A percentile compares a stretch with the other conserved stretches of the same genome.
These are phyloP conservation scores for Alternaria triticimaculans DNA, from an alignment of 2,329 filamentous ascomycete genomes.

Conservation along the genomic window DNA sequence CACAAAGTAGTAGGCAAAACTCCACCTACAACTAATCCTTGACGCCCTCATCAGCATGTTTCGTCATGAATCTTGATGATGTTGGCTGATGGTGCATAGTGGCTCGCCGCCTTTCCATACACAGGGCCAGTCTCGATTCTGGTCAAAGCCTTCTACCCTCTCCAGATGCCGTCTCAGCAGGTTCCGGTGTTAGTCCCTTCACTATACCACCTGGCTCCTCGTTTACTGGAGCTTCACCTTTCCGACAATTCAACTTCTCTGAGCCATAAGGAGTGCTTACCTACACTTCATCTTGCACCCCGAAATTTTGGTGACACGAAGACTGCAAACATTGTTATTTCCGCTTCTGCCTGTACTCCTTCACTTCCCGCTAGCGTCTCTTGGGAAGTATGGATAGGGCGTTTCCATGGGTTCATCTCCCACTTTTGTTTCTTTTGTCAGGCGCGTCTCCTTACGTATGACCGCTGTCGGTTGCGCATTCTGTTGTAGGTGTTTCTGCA, in stretches of 20 bases:
- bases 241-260: constrained; percentile 12
- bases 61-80: neutral
- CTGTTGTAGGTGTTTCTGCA: constrained; percentile 31
- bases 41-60: neutral
- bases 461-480: constrained; percentile 4
- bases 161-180: neutral
- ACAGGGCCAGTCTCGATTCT: neutral
- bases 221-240: neutral
- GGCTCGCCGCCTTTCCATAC: constrained; percentile 9
- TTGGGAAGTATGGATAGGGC: neutral
- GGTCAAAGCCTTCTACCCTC: neutral
- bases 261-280: constrained; percentile 13
- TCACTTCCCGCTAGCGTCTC: constrained; percentile 6
- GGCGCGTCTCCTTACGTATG: constrained; percentile 1
- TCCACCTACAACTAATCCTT: constrained; percentile 38
- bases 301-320: neutral
- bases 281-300: neutral
- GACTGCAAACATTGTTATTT: neutral
- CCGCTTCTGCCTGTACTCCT: neutral
- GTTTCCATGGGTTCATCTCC: neutral
- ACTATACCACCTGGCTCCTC: neutral
- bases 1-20: constrained; percentile 40
- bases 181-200: neutral
- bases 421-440: constrained; percentile 3
- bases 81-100: constrained; percentile 4